Percentiles rank a stretch among this genome's conserved stretches.
These are phyloP conservation scores for Ailanthus altissimus DNA, from an alignment of 345 rosid species.

Conservation along the genomic window DNA sequence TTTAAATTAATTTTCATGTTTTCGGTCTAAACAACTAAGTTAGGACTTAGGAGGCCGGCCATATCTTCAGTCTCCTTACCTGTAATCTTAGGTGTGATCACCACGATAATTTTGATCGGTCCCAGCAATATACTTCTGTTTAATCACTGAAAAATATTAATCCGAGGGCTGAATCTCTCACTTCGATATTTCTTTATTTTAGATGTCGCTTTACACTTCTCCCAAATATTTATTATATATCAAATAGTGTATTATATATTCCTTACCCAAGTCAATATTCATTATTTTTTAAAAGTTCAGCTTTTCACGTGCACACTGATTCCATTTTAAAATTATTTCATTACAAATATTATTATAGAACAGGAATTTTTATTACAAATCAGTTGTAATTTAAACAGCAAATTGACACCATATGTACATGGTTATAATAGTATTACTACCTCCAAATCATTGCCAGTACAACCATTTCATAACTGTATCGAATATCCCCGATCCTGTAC, in stretches of 20 bases:
- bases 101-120: background rate
- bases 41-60: background rate
- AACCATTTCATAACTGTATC: background rate
- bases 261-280: too few species aligned
- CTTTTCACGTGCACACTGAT: background rate
- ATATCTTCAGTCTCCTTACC: background rate
- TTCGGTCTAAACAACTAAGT: background rate
- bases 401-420: background rate
- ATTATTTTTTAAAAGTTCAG: background rate
- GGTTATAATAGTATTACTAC: background rate
- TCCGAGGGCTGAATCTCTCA: background rate
- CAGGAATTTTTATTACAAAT: background rate
- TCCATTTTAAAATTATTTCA: background rate
- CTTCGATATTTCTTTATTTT: background rate
- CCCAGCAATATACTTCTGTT: background rate
- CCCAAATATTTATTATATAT: background rate
- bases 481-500: background rate
- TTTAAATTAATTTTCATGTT: background rate
- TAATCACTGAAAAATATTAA: background rate
- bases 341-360: background rate
- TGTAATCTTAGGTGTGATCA: background rate
- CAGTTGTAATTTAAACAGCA: background rate
- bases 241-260: background rate
- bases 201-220: background rate
- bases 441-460: background rate